Evolutionary conservation across 441 rosid genomes (phyloP), one percentile per base, ranked within the genome.

Genomic region (Gossypium davidsonii): DNA sequence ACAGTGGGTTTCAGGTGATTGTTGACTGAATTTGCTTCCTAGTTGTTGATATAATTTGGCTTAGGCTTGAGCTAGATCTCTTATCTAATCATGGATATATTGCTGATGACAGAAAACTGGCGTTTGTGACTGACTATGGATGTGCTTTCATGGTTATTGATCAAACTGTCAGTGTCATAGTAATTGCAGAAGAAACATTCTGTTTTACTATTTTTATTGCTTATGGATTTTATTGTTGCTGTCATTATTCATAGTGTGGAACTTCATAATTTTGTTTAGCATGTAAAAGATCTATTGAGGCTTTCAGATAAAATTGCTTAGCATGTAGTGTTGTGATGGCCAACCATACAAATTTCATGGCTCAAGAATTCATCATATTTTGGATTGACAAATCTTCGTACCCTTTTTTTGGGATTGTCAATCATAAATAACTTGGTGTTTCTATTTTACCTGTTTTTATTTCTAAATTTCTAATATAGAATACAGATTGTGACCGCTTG

Each of bases 1-100:
- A 78, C 83, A 73, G 93, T 83, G 74, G 73, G 78, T 75, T 90
- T 84, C 87, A 91, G 99, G 99, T 92, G 78, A 85, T 74, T 62
- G 63, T 61, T 6, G 58, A 70, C 18, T 28, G 46, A 15, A 17
- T 23, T 68, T 68, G 58, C 72, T 52, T 68, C 60, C 60, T 64
- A 42, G 69, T 4, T 64, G 66, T 9, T 18, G 31, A 20, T 53
- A 28, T 55, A 2, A n/a, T 55, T 70, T 55, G 48, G 21, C 23
- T 48, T 14, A 15, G 57, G 20, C n/a, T 67, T 49, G 71, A 12
- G 2, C 58, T 67, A 26, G 42, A n/a, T 14, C 12, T 67, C 28
- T 25, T 25, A n/a, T 20, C 4, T 70, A 34, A 39, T 70, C 28
- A 11, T 14, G 20, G 12, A 55, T 55, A 37, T 56, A 34, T 55